Conservation (phyloP, 2,329 filamentous ascomycete genomes). For the Penicillium olsonii region DNA sequence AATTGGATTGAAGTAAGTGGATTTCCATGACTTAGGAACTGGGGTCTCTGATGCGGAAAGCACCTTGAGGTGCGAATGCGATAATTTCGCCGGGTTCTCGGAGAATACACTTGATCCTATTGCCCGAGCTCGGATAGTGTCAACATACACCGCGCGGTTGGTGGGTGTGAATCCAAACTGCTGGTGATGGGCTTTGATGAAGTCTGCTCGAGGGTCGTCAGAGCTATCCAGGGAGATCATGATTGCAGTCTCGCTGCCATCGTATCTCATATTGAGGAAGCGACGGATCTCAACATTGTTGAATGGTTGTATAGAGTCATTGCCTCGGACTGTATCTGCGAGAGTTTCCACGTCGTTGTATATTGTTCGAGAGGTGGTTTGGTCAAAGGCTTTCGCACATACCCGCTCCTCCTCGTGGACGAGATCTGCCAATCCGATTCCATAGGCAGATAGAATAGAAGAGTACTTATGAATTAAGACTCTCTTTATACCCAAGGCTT, state of each 20-base stretch:
- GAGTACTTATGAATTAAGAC: conserved; percentile 70
- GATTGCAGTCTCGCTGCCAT: conserved; percentile 48
- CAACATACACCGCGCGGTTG: conserved; percentile 39
- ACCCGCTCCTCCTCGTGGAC: conserved; percentile 42
- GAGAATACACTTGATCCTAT: conserved; percentile 7
- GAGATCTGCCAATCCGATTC: conserved; percentile 46
- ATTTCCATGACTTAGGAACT: neutral
- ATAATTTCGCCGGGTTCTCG: neutral
- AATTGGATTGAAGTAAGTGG: conserved; percentile 1
- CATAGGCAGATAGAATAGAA: conserved; percentile 48
- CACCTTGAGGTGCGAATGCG: neutral
- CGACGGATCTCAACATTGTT: neutral
- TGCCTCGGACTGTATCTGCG: neutral
- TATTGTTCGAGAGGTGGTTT: neutral
- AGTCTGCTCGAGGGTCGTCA: conserved; percentile 37
- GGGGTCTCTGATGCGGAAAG: neutral
- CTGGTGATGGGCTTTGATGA: conserved; percentile 42
- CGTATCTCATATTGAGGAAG: conserved; percentile 38
- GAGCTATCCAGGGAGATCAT: conserved; percentile 42
- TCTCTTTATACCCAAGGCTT: conserved; percentile 75
- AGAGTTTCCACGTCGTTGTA: neutral
- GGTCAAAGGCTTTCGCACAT: conserved; percentile 12
- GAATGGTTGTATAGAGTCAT: conserved; percentile 3
- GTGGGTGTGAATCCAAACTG: conserved; percentile 44
- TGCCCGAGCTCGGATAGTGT: conserved; percentile 37